Evolutionary conservation across 768 basidiomycete genomes (phyloP).

Genomic region (Lactarius deliciosus): DNA sequence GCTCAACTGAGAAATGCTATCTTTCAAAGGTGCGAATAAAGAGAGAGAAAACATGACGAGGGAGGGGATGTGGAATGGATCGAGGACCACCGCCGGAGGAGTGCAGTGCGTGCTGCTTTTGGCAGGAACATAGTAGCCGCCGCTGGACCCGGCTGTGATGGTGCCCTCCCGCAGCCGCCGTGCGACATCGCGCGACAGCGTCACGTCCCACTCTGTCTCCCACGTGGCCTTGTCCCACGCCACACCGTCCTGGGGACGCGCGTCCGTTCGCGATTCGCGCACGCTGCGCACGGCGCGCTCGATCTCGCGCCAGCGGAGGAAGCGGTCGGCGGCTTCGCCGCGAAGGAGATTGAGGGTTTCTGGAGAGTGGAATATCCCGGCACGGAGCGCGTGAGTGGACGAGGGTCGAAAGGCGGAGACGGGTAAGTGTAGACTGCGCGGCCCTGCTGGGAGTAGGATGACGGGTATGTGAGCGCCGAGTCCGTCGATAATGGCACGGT

Average conservation of each 20-base stretch:
- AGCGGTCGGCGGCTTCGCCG: constrained; percentile 65
- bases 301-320: constrained; percentile 71
- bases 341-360: constrained; percentile 58
- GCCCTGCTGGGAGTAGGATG: constrained; percentile 44
- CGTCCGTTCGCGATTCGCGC: constrained; percentile 31
- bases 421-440: constrained; percentile 19
- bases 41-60: constrained; percentile 61
- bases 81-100: constrained; percentile 42
- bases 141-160: constrained; percentile 7
- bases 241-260: constrained; percentile 21
- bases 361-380: constrained; percentile 63
- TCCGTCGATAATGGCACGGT: constrained; percentile 40
- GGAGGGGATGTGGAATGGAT: constrained; percentile 68
- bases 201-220: constrained; percentile 64
- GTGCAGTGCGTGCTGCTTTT: constrained; percentile 32
- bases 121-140: constrained; percentile 4
- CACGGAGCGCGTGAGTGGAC: constrained; percentile 51
- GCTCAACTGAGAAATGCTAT: constrained; percentile 33
- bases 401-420: constrained; percentile 58
- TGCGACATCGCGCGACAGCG: constrained; percentile 63
- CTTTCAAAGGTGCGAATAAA: constrained; percentile 49
- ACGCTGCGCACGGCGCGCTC: constrained; percentile 54
- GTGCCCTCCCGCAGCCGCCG: constrained; percentile 45
- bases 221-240: constrained; percentile 62
- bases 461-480: constrained; percentile 57